Conservation (phyloP, 2,329 filamentous ascomycete species). For the Trichoderma atroviride region DNA sequence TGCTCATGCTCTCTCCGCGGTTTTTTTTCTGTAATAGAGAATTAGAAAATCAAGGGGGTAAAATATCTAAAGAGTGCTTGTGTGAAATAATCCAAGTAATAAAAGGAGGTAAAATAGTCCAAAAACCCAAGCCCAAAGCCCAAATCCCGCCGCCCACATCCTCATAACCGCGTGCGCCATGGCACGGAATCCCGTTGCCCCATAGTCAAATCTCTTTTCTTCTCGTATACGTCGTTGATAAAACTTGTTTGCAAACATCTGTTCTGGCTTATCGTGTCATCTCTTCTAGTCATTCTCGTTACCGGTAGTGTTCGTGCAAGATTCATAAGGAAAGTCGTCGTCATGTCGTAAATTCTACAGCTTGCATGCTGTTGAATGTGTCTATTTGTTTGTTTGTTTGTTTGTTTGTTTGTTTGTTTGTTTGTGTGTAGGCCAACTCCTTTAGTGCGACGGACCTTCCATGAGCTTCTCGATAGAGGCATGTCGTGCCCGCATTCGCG, state of each 20-base stretch:
- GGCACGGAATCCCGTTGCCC: slow-evolving; percentile 33
- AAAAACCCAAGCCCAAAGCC: slow-evolving; percentile 29
- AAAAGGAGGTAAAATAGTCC: slow-evolving; percentile 32
- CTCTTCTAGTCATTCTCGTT: neutral
- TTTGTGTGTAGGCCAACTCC: neutral
- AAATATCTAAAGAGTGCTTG: slow-evolving; percentile 42
- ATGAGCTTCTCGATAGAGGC: slow-evolving; percentile 64
- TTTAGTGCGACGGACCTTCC: slow-evolving; percentile 38
- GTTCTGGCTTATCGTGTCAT: neutral
- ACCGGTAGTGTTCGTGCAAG: neutral
- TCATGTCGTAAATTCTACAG: slow-evolving; percentile 9
- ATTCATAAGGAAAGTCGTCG: slow-evolving; percentile 12
- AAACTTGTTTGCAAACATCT: neutral
- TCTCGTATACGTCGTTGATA: slow-evolving; percentile 16
- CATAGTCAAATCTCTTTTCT: slow-evolving; percentile 19
- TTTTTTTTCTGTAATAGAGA: neutral
- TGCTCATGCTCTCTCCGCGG: neutral
- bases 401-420: neutral
- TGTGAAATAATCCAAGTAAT: neutral
- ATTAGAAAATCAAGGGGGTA: slow-evolving; percentile 40
- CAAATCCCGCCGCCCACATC: neutral
- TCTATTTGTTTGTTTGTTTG: neutral
- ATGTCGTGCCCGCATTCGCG: slow-evolving; percentile 62
- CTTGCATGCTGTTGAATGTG: slow-evolving; percentile 1
- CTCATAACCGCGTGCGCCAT: slow-evolving; percentile 29